phyloP scores from a whole-genome alignment of 2,329 filamentous ascomycete species.

The Gliomastix tumulicola region DNA sequence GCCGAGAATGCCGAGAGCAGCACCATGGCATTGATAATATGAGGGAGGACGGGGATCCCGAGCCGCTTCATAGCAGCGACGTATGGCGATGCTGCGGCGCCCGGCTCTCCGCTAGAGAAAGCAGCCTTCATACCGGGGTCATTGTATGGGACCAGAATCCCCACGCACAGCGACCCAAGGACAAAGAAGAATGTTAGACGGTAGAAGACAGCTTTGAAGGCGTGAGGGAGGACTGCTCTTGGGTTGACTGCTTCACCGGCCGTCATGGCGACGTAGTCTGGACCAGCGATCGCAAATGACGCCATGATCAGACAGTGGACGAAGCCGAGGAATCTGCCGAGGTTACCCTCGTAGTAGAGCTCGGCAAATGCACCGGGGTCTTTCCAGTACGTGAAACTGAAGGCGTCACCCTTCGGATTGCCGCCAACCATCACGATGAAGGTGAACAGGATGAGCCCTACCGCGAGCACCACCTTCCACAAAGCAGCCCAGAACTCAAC shows the following conservation, averaged over 20 bases:
- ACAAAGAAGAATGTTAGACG: conserved; percentile 21
- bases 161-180: conserved; percentile 22
- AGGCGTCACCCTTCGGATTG: conserved; percentile 64
- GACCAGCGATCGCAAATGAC: conserved; percentile 46
- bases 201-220: conserved; percentile 17
- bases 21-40: conserved; percentile 49
- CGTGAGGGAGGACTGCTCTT: conserved; percentile 40
- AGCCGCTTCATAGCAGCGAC: conserved; percentile 50
- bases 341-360: conserved; percentile 53
- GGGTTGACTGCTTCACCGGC: conserved; percentile 55
- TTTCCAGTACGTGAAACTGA: conserved; percentile 64
- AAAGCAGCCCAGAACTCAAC: conserved; percentile 70
- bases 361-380: conserved; percentile 65
- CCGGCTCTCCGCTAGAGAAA: conserved; percentile 32
- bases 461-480: conserved; percentile 64
- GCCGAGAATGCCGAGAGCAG: conserved; percentile 35
- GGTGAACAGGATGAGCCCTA: conserved; percentile 68
- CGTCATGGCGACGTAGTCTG: conserved; percentile 56
- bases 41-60: conserved; percentile 42
- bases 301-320: conserved; percentile 45
- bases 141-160: conserved; percentile 20
- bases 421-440: conserved; percentile 80
- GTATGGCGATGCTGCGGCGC: conserved; percentile 48
- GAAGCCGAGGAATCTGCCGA: conserved; percentile 63
- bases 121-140: conserved; percentile 13